Base-by-base conservation (phyloP, 768 basidiomycete species). In the Pluteus cervinus region DNA sequence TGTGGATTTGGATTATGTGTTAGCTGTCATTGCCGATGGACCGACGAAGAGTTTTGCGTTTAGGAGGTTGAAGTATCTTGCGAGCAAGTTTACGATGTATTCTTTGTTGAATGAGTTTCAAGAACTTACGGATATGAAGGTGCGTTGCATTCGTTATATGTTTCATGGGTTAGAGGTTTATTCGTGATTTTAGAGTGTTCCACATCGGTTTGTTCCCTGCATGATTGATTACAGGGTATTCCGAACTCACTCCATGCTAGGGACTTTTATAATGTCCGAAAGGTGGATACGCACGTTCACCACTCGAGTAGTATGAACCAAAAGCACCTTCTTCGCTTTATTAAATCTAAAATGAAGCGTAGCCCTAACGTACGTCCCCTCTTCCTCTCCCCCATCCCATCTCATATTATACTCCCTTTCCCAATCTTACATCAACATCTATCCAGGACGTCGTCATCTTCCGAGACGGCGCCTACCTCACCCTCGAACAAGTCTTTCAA, bases 251-350 rank as follows among this genome's bases (percentile, higher is more conserved):
- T 18, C 18, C 15, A 20, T 8, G 42, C n/a, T 54, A 93, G 94
- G 42, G 96, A 99, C 62, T 97, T 99, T 50, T 99, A 99, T 63
- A 99, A 99, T 56, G 71, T 91, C 35, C 81, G 96, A 17, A 99
- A 99, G 57, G 96, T 99, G 42, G 96, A 99, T 55, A 99, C 96
- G 6, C 96, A 99, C 60, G 89, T 99, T 20, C 96, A 99, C 52
- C 90, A 98, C 56, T 94, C 94, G 3, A 96, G 93, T 43, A 88
- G 89, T 62, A 97, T 98, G 93, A 99, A 99, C 57, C 96, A 99
- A 60, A 99, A 99, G 59, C 96, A 99, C 63, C 65, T 99, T 14
- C 66, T 99, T 9, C 89, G 96, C 7, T 98, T 99, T 64, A 97
- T 99, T 68, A 99, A 99, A 60, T 80, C 83, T n/a, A 94, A 94